Evolutionary conservation across 1,284 basidiomycete species (phyloP), one percentile per base, ranked within the genome.

Genomic region (Serendipita sp.): DNA sequence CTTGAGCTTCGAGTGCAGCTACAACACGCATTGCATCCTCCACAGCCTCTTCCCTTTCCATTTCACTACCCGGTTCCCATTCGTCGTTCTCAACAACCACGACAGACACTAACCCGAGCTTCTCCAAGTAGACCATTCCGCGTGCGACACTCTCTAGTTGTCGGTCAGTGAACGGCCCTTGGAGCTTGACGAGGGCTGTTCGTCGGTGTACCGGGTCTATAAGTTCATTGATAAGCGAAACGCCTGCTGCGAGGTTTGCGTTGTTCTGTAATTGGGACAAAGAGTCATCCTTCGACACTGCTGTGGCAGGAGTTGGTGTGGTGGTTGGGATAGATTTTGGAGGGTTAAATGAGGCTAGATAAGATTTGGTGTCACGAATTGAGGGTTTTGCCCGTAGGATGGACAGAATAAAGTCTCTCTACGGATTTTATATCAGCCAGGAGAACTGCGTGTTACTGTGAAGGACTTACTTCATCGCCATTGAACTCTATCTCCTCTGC

Each of bases 331-430:
- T 62, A 0, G 70, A 68, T 63, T 70, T 69, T 61, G 68, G 79
- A 60, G 78, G 77, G 26, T 85, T 84, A 70, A 99, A 98, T 35
- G 85, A 90, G 47, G 86, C 87, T 13, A 97, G 82, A 73, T 97
- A 99, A 0, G 86, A 84, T 64, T 85, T 87, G 44, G 92, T 89
- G 73, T 99, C 96, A 68, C 96, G 81, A 63, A 87, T 75, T 1
- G 95, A 97, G 6, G 96, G 94, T 65, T 92, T 93, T 42, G 96
- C 89, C 67, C 90, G 86, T 62, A 99, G 80, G 69, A 99, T 90
- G 60, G 93, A 95, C 62, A 99, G 77, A 72, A 99, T 95, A 71
- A 99, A 94, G 71, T 97, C 94, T 93, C 99, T 53, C 49, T 53
- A 44, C 42, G 26, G 26, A 53, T 12, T 12, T 12, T 26, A 10